Conservation (phyloP, 2,329 filamentous ascomycete species). For the Bertia moriformis region DNA sequence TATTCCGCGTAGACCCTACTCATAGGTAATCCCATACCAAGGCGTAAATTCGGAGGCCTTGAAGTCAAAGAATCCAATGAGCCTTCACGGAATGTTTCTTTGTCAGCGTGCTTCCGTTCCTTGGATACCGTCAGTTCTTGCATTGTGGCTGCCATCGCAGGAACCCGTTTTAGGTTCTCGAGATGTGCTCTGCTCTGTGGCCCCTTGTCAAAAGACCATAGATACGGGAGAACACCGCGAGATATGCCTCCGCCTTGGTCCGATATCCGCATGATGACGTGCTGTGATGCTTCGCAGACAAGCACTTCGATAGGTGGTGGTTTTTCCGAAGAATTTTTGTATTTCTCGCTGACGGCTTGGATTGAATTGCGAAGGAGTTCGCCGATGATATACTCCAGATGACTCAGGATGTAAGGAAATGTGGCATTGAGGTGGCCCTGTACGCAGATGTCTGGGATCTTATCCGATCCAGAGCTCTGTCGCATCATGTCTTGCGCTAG, state of each 20-base stretch:
- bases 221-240: constrained; percentile 67
- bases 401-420: constrained; percentile 91
- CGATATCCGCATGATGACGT: constrained; percentile 90
- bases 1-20: constrained; percentile 94
- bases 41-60: constrained; percentile 68
- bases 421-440: constrained; percentile 76
- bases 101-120: constrained; percentile 6
- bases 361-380: constrained; percentile 91
- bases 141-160: constrained; percentile 82
- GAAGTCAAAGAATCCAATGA: constrained; percentile 70
- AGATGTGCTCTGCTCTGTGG: constrained; percentile 64
- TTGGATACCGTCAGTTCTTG: constrained; percentile 57
- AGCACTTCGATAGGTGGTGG: constrained; percentile 84
- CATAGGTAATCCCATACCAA: constrained; percentile 87
- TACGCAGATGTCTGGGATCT: constrained; percentile 68
- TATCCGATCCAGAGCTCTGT: constrained; percentile 58
- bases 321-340: constrained; percentile 8
- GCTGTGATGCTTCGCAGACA: constrained; percentile 83
- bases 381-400: constrained; percentile 92
- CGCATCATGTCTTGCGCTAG: constrained; percentile 62
- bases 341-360: constrained; percentile 66
- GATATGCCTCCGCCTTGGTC: constrained; percentile 90
- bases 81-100: constrained; percentile 26
- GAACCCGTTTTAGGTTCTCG: constrained; percentile 74
- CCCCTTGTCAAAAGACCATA: constrained; percentile 96